Percentiles rank a stretch among this genome's conserved stretches.
These are phyloP conservation scores for Verticillium nonalfalfae DNA, from an alignment of 2,329 filamentous ascomycete genomes.

Conservation along the genomic window DNA sequence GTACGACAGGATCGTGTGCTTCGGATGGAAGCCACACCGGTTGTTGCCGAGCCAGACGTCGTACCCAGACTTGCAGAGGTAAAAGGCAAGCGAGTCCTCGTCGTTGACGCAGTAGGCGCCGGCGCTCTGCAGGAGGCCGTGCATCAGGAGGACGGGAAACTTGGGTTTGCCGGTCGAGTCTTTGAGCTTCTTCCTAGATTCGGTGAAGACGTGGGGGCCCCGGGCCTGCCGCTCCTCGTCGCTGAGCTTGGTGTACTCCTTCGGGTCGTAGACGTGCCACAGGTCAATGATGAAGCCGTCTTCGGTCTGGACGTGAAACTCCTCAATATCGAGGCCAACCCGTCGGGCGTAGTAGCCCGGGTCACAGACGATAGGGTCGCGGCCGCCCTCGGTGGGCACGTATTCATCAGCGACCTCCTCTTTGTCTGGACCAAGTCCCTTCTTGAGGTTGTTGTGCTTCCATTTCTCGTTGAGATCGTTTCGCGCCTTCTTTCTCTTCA, in stretches of 20 bases:
- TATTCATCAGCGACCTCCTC: slow-evolving; percentile 49
- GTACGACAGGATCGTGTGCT: slow-evolving; percentile 64
- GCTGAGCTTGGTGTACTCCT: slow-evolving; percentile 33
- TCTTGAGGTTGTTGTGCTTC: slow-evolving; percentile 37
- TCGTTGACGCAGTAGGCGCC: slow-evolving; percentile 89
- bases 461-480: slow-evolving; percentile 56
- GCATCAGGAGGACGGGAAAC: slow-evolving; percentile 82
- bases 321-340: slow-evolving; percentile 81
- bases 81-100: slow-evolving; percentile 85
- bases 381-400: slow-evolving; percentile 70
- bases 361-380: slow-evolving; percentile 72
- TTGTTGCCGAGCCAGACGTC: slow-evolving; percentile 97
- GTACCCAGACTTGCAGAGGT: slow-evolving; percentile 83
- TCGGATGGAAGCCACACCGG: slow-evolving; percentile 75
- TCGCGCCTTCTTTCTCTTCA: slow-evolving; percentile 48
- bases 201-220: slow-evolving; percentile 57
- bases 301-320: slow-evolving; percentile 81
- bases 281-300: slow-evolving; percentile 87
- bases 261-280: slow-evolving; percentile 85
- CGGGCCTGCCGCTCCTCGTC: slow-evolving; percentile 43
- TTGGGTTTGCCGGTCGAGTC: slow-evolving; percentile 42
- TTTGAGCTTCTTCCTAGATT: slow-evolving; percentile 26
- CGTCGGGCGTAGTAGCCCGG: slow-evolving; percentile 80
- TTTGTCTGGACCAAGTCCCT: slow-evolving; percentile 31
- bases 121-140: slow-evolving; percentile 80